Evolutionary conservation across 805 yeast genomes (phyloP).

Genomic region (Isabelozyma rhagii): DNA sequence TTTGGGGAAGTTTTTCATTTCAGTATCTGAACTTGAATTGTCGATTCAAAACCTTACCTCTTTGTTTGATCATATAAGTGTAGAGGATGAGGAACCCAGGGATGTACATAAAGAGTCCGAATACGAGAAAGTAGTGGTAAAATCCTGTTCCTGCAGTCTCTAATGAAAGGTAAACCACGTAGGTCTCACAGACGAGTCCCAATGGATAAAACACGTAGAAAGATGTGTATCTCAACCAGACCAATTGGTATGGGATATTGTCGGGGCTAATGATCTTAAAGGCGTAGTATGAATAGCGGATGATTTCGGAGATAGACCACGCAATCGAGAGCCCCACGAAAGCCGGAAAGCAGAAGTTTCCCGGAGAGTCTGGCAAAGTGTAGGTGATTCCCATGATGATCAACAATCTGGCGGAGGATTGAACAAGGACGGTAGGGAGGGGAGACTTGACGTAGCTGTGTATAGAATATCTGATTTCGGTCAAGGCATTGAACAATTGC

Average conservation of each 20-base stretch:
- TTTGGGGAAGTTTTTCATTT: no score
- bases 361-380: slow-evolving; percentile 24
- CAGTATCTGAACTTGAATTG: neutral
- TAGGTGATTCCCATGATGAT: slow-evolving; percentile 27
- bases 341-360: slow-evolving; percentile 17
- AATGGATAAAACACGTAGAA: slow-evolving; percentile 29
- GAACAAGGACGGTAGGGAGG: slow-evolving; percentile 19
- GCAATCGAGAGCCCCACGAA: slow-evolving; percentile 21
- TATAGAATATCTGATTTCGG: slow-evolving; percentile 22
- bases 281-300: slow-evolving; percentile 25
- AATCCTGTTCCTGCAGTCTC: slow-evolving; percentile 3
- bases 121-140: slow-evolving; percentile 18
- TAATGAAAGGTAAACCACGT: slow-evolving; percentile 22
- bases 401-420: slow-evolving; percentile 25
- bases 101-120: slow-evolving; percentile 20
- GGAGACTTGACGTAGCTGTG: slow-evolving; percentile 27
- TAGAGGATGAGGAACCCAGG: slow-evolving; percentile 30
- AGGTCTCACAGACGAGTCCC: slow-evolving; percentile 25
- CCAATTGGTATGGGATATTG: slow-evolving; percentile 13
- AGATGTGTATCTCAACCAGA: slow-evolving; percentile 27
- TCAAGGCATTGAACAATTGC: slow-evolving; percentile 22
- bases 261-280: slow-evolving; percentile 9
- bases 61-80: slow-evolving; percentile 27
- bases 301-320: slow-evolving; percentile 28
- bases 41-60: slow-evolving; percentile 15